Evolutionary conservation across 306 rosid genomes (phyloP).

Genomic region (Cicer judaicum): DNA sequence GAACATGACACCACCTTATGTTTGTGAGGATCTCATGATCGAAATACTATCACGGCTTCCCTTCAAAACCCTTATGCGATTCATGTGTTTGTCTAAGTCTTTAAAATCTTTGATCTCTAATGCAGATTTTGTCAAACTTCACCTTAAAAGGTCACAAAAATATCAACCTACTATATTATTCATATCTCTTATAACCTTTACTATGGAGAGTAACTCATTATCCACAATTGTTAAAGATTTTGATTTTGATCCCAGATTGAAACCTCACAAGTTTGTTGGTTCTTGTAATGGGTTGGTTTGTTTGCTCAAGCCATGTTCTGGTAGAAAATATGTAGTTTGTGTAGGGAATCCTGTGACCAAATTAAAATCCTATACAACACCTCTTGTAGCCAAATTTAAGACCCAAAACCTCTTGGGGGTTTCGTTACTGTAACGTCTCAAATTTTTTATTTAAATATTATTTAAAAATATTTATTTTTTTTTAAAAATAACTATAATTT

Average conservation of each 20-base stretch:
- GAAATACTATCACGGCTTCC: not conserved
- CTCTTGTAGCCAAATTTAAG: not conserved
- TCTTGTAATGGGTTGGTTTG: constrained; percentile 16
- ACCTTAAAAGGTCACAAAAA: not conserved
- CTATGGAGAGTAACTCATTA: not conserved
- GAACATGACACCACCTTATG: not conserved
- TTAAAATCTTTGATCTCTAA: not conserved
- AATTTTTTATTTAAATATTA: too few species aligned
- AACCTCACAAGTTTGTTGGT: not conserved
- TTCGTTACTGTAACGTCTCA: too few species aligned
- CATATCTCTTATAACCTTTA: not conserved
- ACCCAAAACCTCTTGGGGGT: too few species aligned
- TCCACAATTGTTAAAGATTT: not conserved
- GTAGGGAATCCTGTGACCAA: not conserved
- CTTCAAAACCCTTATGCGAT: not conserved
- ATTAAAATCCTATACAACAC: not conserved
- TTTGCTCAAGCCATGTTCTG: not conserved
- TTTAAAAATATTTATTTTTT: too few species aligned
- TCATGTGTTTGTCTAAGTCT: not conserved
- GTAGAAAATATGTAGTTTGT: not conserved
- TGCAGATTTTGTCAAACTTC: not conserved
- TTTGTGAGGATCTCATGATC: not conserved
- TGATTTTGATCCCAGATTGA: not conserved
- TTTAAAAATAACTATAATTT: too few species aligned
- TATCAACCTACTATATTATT: not conserved